Evolutionary conservation across 306 rosid species (phyloP), one percentile per base, ranked within the genome.

Genomic region (Castanopsis chinensis): DNA sequence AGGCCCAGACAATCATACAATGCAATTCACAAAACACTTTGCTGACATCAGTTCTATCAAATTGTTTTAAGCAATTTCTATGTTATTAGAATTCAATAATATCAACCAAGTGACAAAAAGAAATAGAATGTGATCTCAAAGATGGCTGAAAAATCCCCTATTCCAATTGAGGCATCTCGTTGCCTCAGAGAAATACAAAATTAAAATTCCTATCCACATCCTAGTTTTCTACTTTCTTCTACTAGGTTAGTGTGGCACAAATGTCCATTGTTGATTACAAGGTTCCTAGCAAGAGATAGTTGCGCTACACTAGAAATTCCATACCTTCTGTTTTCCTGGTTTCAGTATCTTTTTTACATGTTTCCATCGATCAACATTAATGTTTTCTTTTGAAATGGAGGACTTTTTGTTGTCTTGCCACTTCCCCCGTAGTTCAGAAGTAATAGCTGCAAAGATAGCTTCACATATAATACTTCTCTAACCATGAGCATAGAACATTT

Each of bases 371-470:
- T 85, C 65, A 81, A 83, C 76, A 82, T 90, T 91, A 32, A 91
- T 77, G 86, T 86, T 98, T 19, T 89, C 93, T 84, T 89, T 95
- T 53, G 89, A 78, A 75, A 65, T 64, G 55, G 98, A 72, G 54
- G 96, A 72, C 79, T 89, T 77, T 87, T 80, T 86, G 78, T 78
- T 86, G 19, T 89, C 96, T 79, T 95, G 92, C 98, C 97, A 95
- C 83, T 79, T 91, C 45, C 97, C 97, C 65, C 97, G 84, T 53
- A 92, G 95, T 83, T 95, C 97, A 72, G 98, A 87, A 74, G 92
- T 79, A 82, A 90, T 35, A 82, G 98, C 99, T 95, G 96, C 83
- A 88, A 82, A 82, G 69, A 74, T 37, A 80, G 85, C 32, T 10
- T 33, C 80, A 60, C 27, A 55, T 30, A 49, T 80, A 27, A 72